These are phyloP conservation scores for Dalbergia cochinchinensis DNA, from an alignment of 306 rosid genomes.

Conservation along the genomic window DNA sequence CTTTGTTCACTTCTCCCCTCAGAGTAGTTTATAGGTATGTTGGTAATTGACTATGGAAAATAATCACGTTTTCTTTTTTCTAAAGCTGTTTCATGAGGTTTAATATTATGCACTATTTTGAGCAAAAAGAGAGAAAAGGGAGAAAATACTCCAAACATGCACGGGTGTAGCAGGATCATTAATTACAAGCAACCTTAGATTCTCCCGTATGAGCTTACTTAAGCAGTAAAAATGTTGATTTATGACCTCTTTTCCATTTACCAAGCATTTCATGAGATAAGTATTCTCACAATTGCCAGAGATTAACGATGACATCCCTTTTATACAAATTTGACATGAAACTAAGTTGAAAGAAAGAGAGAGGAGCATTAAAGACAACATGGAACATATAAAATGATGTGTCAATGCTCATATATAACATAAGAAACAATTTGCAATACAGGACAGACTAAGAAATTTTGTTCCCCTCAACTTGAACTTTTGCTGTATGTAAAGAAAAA, in stretches of 20 bases:
- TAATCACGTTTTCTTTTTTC: neutral
- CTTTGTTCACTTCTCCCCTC: constrained; percentile 1
- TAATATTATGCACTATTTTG: neutral
- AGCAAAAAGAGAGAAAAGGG: too few relatives aligned
- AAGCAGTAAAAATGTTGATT: neutral
- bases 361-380: neutral
- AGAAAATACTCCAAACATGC: neutral
- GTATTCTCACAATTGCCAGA: neutral
- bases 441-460: neutral
- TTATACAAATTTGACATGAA: neutral
- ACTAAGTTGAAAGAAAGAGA: neutral
- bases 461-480: too few relatives aligned
- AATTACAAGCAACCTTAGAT: constrained; percentile 1
- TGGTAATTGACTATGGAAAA: neutral
- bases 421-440: neutral
- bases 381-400: neutral
- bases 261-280: constrained; percentile 2
- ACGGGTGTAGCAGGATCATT: neutral
- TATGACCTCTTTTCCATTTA: neutral
- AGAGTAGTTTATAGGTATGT: neutral
- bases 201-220: neutral
- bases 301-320: constrained; percentile 4
- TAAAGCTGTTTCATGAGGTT: too few relatives aligned
- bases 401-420: neutral
- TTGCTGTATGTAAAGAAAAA: too few relatives aligned